Conservation (phyloP, 2,329 filamentous ascomycete species). For the Microdochium bolleyi region DNA sequence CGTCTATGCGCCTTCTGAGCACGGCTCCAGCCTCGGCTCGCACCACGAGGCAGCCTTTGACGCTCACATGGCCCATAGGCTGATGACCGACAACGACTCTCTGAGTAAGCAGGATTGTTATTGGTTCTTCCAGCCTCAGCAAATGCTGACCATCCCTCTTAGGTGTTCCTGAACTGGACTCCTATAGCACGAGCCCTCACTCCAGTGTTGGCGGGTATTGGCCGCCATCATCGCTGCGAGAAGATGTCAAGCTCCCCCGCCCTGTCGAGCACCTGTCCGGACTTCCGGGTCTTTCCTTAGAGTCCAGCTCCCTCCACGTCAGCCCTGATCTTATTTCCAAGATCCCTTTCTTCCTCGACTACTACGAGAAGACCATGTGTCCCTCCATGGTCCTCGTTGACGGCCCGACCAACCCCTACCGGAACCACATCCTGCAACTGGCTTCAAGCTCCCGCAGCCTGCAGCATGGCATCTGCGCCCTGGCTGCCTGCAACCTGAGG, state of each 20-base stretch:
- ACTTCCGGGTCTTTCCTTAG: constrained; percentile 38
- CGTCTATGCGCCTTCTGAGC: constrained; percentile 52
- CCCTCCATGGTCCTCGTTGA: constrained; percentile 90
- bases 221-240: constrained; percentile 32
- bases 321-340: constrained; percentile 62
- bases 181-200: constrained; percentile 41
- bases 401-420: constrained; percentile 75
- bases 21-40: constrained; percentile 51
- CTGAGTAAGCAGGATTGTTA: constrained; percentile 42
- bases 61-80: constrained; percentile 41
- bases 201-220: constrained; percentile 37
- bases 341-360: constrained; percentile 84
- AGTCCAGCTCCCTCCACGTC: constrained; percentile 39
- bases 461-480: constrained; percentile 86
- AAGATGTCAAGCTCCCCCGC: constrained; percentile 35
- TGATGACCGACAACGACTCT: constrained; percentile 47
- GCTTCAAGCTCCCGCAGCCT: constrained; percentile 72
- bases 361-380: constrained; percentile 88
- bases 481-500: constrained; percentile 82
- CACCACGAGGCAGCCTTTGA: constrained; percentile 49
- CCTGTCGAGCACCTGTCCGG: constrained; percentile 32
- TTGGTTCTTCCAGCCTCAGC: constrained; percentile 12
- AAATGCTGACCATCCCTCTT: constrained; percentile 20
- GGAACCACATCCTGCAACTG: constrained; percentile 72
- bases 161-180: constrained; percentile 45